phyloP scores from a whole-genome alignment of 2,329 filamentous ascomycete species.

The Chaetothyriales sp. region DNA sequence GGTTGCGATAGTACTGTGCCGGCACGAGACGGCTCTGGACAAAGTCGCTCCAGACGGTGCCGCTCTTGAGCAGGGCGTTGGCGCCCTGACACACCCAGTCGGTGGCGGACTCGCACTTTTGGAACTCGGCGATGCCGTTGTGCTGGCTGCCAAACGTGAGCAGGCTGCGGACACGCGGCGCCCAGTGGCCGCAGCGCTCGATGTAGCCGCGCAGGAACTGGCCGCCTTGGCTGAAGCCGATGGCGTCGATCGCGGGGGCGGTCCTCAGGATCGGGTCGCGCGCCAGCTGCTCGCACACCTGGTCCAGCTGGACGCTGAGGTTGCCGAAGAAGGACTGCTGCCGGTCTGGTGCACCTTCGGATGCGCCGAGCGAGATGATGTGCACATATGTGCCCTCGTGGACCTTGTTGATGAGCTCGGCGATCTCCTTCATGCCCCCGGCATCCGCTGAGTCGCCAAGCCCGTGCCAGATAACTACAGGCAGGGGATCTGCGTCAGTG shows the following conservation, averaged over 20 bases:
- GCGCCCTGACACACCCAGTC: constrained; percentile 74
- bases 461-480: constrained; percentile 89
- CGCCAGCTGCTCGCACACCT: constrained; percentile 64
- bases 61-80: constrained; percentile 60
- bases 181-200: constrained; percentile 58
- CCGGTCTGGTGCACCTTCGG: constrained; percentile 50
- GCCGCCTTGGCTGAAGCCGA: constrained; percentile 91
- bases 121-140: constrained; percentile 77
- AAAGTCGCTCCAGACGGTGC: constrained; percentile 57
- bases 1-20: constrained; percentile 84
- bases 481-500: constrained; percentile 42
- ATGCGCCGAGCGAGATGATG: constrained; percentile 55
- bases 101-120: constrained; percentile 45
- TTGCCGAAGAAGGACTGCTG: constrained; percentile 84
- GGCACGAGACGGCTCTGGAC: constrained; percentile 73
- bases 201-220: constrained; percentile 88
- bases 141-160: constrained; percentile 85
- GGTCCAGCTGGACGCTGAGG: constrained; percentile 58
- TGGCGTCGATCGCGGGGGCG: constrained; percentile 69
- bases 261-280: constrained; percentile 64
- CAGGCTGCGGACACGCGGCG: constrained; percentile 57
- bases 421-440: constrained; percentile 58
- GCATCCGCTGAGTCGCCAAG: constrained; percentile 52
- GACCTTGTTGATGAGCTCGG: constrained; percentile 51
- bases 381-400: constrained; percentile 79